Evolutionary conservation across 164 flowering plant genomes (phyloP).

Genomic region (Annona squamosa): DNA sequence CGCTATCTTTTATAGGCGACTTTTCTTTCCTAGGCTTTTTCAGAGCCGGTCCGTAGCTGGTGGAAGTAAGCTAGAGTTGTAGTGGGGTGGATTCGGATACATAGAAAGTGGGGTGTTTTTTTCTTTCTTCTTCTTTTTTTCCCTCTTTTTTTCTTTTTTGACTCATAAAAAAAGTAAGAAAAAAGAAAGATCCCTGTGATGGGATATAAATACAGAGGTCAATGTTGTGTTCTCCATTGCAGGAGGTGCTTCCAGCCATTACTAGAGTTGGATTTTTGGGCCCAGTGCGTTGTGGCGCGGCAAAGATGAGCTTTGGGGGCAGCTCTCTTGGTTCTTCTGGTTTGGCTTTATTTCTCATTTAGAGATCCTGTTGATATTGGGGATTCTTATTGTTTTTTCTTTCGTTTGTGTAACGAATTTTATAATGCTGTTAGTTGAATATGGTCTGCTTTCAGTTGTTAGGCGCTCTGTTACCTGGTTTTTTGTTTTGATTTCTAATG

Average conservation of each 20-base stretch:
- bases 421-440: neutral
- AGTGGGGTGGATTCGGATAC: conserved; percentile 29
- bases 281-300: conserved; percentile 3
- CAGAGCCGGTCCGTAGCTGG: conserved; percentile 40
- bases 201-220: conserved; percentile 55
- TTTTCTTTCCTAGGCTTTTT: conserved; percentile 30
- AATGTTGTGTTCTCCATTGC: conserved; percentile 41
- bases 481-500: neutral
- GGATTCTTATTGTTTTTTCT: neutral
- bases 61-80: conserved; percentile 14
- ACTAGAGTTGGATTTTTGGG: conserved; percentile 15
- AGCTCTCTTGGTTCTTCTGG: conserved; percentile 60
- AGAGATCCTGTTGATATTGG: neutral
- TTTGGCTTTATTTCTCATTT: conserved; percentile 28
- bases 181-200: conserved; percentile 6
- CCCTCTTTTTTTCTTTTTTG: neutral
- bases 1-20: conserved; percentile 53
- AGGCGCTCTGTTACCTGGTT: neutral
- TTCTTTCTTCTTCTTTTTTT: conserved; percentile 26
- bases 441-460: neutral
- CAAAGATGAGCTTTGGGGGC: conserved; percentile 62
- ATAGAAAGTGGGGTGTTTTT: conserved; percentile 28
- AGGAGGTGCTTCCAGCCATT: conserved; percentile 25
- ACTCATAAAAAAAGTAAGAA: neutral
- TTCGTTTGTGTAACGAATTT: neutral